phyloP scores from a whole-genome alignment of 495 filamentous ascomycete genomes.

The Thermothielavioides terrestris region DNA sequence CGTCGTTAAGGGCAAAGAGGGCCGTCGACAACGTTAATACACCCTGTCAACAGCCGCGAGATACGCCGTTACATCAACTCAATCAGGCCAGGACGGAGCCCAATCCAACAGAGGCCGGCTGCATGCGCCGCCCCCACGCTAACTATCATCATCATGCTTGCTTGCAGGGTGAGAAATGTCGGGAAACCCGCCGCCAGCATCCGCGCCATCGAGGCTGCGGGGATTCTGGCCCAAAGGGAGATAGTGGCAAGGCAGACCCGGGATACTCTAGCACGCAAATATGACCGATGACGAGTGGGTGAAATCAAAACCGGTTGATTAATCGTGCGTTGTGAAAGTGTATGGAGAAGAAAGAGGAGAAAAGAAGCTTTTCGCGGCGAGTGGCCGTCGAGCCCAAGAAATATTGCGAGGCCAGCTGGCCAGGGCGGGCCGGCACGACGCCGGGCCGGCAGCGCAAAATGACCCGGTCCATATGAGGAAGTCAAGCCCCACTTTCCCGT shows the following conservation, averaged over 20 bases:
- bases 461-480: not conserved
- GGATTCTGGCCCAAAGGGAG: slow-evolving; percentile 3
- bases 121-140: not conserved
- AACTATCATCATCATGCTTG: no score
- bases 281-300: slow-evolving; percentile 8
- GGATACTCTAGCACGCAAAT: slow-evolving; percentile 9
- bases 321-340: slow-evolving; percentile 11
- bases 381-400: not conserved
- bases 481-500: not conserved
- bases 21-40: not conserved
- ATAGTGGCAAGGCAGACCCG: not conserved
- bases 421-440: not conserved
- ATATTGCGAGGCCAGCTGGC: not conserved
- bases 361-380: not conserved
- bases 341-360: not conserved
- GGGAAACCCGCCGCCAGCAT: slow-evolving; percentile 7
- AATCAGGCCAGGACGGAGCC: not conserved
- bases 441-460: not conserved
- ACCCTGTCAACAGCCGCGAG: not conserved
- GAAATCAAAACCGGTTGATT: slow-evolving; percentile 12
- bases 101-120: not conserved
- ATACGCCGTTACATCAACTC: not conserved
- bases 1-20: no score
- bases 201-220: slow-evolving; percentile 1
- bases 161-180: slow-evolving; percentile 1